phyloP scores from a whole-genome alignment of 1,284 basidiomycete genomes.

The Neotropicomus parvogracilis region DNA sequence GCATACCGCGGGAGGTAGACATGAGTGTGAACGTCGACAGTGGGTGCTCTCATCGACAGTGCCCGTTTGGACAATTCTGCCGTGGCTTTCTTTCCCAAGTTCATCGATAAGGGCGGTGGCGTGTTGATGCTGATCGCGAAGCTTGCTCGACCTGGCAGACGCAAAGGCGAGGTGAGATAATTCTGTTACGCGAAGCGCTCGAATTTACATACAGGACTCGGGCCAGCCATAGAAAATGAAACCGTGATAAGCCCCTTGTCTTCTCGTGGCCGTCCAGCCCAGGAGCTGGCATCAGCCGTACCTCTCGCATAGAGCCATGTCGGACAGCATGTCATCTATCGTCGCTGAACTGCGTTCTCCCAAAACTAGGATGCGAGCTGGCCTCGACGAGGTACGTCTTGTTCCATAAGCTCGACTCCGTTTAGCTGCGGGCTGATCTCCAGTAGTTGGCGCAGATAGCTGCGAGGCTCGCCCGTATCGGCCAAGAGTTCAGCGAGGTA shows the following conservation, averaged over 20 bases:
- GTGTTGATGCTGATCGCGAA: conserved; percentile 17
- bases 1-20: conserved; percentile 77
- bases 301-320: conserved; percentile 1
- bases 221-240: not conserved
- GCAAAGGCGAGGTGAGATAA: conserved; percentile 17
- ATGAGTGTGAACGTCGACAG: conserved; percentile 80
- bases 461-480: conserved; percentile 24
- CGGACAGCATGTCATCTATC: not conserved
- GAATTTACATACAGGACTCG: conserved; percentile 13
- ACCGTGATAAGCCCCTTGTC: conserved; percentile 12
- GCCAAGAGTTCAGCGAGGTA: conserved; percentile 34
- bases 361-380: conserved; percentile 15
- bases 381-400: conserved; percentile 29
- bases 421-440: not conserved
- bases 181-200: conserved; percentile 11
- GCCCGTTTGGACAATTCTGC: conserved; percentile 24
- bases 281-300: not conserved
- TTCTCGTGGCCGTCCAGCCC: conserved; percentile 1
- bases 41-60: conserved; percentile 31
- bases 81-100: conserved; percentile 23
- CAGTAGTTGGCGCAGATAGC: conserved; percentile 26
- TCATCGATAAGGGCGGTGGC: conserved; percentile 30
- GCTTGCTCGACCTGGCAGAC: conserved; percentile 9
- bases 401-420: not conserved
- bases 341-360: conserved; percentile 17